Evolutionary conservation across 208 protist genomes (phyloP), one percentile per base, ranked within the genome.

Genomic region (Novymonas esmeraldas): DNA sequence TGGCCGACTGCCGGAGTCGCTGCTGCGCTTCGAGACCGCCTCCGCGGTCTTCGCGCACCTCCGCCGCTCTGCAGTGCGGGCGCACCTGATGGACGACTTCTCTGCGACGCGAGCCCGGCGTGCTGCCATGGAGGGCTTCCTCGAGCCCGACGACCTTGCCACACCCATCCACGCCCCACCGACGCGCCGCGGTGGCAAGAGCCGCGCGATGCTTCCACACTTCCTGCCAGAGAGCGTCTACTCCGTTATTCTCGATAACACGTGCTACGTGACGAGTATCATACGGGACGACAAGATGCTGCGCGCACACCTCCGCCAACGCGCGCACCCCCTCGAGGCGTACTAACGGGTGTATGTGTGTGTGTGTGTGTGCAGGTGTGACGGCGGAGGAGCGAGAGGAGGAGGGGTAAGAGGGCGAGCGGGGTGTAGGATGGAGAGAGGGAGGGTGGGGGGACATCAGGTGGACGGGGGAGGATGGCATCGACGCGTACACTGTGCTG

Each of bases 241-340:
- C 38, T 48, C 51, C 16, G 60, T 72, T 11, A 77, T 91, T 14
- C 52, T 91, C 29, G 76, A 91, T 61, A 94, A 94, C 62, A 74
- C 80, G 7, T 94, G 88, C 67, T 87, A 82, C 49, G 51, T 91
- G 31, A 83, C 85, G 10, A 82, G 84, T 58, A 56, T 81, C 4
- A 67, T 94, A 36, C 88, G 79, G 16, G 70, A 78, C 42, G 73
- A 81, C 54, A 46, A 48, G 9, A 71, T 58, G 57, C 52, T 94
- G 22, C 74, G 72, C 10, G 71, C 80, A 1, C 88, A 94, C 62
- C 54, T 94, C 36, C 50, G 29, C 34, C 52, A 48, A 36, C 74
- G 76, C 4, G 16, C 31, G 36, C 58, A 58, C n/a, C 54, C 56
- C 11, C 64, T 90, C 26, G 51, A 58, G 48, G 26, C 65, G 9